These are phyloP conservation scores for Lasiodiplodia sp. DNA, from an alignment of 2,329 filamentous ascomycete species.

Conservation along the genomic window DNA sequence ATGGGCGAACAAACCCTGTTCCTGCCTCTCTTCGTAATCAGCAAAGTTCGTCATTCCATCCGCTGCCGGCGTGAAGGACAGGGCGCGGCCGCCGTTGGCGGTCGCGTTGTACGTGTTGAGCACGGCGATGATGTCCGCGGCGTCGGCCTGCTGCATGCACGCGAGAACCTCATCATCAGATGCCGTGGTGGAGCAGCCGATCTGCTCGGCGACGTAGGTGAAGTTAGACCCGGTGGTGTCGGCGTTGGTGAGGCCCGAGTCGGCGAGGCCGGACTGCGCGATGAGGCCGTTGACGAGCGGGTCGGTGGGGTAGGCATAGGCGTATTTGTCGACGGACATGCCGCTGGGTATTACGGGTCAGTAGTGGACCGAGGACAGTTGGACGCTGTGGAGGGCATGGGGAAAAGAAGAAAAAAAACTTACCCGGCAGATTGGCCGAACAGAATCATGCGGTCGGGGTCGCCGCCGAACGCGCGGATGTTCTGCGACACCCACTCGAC, in stretches of 20 bases:
- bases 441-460: conserved; percentile 47
- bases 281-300: conserved; percentile 57
- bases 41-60: conserved; percentile 44
- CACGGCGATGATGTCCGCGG: conserved; percentile 40
- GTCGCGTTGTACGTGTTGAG: conserved; percentile 37
- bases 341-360: not conserved
- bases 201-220: conserved; percentile 46
- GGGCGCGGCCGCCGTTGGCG: conserved; percentile 34
- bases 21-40: conserved; percentile 46
- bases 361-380: too few species aligned
- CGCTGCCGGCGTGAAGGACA: conserved; percentile 40
- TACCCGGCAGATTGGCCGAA: conserved; percentile 52
- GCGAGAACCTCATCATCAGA: conserved; percentile 43
- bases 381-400: too few species aligned
- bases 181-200: conserved; percentile 41
- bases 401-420: conserved; percentile 52
- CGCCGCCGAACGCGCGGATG: conserved; percentile 49
- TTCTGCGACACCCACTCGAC: conserved; percentile 50
- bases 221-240: conserved; percentile 47
- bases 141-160: conserved; percentile 47
- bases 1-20: conserved; percentile 31
- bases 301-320: conserved; percentile 60
- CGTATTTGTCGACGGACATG: conserved; percentile 60
- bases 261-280: conserved; percentile 54
- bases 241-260: conserved; percentile 37